phyloP scores from a whole-genome alignment of 2,329 filamentous ascomycete species.

The Aspergillus fijiensis region DNA sequence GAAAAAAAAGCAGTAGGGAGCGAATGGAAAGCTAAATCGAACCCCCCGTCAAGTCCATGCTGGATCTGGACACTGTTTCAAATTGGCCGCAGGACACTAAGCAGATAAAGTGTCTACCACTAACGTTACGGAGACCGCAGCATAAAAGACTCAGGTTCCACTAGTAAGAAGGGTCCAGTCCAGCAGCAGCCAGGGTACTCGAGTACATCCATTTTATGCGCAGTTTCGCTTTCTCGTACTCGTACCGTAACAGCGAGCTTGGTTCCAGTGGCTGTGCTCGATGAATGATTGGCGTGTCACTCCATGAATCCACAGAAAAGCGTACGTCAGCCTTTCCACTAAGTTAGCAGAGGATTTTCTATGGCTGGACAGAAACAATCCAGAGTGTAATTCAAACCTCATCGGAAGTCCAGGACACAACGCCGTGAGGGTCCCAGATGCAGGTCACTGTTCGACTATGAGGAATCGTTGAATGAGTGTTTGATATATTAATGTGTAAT shows the following conservation, averaged over 20 bases:
- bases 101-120: background rate
- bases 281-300: background rate
- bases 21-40: background rate
- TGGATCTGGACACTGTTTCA: conserved; percentile 12
- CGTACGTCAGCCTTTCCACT: conserved; percentile 8
- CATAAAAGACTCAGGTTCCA: conserved; percentile 1
- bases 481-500: background rate
- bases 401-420: background rate
- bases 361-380: background rate
- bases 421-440: background rate
- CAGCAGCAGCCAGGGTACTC: background rate
- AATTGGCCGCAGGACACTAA: conserved; percentile 5
- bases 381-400: background rate
- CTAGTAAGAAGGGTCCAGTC: conserved; percentile 5
- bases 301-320: background rate
- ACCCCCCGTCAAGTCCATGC: conserved; percentile 5
- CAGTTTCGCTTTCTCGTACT: background rate
- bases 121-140: background rate
- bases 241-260: background rate
- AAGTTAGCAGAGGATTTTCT: background rate
- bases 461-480: background rate
- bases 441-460: background rate
- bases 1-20: background rate
- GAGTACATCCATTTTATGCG: too few species aligned
- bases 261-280: background rate